phyloP scores from a whole-genome alignment of 768 basidiomycete species.

The Agaricus bisporus region DNA sequence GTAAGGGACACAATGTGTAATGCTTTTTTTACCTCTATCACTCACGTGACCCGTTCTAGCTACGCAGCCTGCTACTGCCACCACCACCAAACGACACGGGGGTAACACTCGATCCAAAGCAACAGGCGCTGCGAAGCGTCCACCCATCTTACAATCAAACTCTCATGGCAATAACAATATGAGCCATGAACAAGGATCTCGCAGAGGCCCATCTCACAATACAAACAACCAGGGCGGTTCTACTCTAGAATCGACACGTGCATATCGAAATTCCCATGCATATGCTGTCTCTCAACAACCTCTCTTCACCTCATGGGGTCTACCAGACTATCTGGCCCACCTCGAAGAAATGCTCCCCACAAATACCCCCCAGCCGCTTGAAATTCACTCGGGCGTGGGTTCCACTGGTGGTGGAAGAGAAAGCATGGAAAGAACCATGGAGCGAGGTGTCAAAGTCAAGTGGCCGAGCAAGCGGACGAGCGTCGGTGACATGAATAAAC shows the following conservation, averaged over 20 bases:
- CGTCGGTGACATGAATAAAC: constrained; percentile 96
- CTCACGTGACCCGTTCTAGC: constrained; percentile 8
- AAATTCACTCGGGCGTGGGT: constrained; percentile 47
- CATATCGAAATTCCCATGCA: constrained; percentile 75
- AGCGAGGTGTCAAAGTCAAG: constrained; percentile 81
- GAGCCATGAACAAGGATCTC: constrained; percentile 38
- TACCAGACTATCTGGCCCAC: constrained; percentile 91
- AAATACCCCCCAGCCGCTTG: constrained; percentile 65
- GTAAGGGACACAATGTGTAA: constrained; percentile 28
- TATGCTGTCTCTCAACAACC: constrained; percentile 76
- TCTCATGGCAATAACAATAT: constrained; percentile 20
- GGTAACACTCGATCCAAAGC: constrained; percentile 34
- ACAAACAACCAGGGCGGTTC: constrained; percentile 32
- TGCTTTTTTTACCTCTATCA: constrained; percentile 3
- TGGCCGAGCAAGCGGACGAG: constrained; percentile 95
- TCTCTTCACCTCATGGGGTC: constrained; percentile 78
- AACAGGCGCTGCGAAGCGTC: constrained; percentile 33
- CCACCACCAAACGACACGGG: constrained; percentile 29
- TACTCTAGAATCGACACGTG: constrained; percentile 46
- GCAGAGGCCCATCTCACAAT: constrained; percentile 39
- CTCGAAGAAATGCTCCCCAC: constrained; percentile 80
- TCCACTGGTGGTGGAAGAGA: constrained; percentile 35
- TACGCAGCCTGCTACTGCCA: constrained; percentile 16
- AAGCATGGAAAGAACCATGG: constrained; percentile 54
- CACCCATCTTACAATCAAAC: constrained; percentile 21